Evolutionary conservation across 306 rosid species (phyloP).

Genomic region (Begonia fuchsioides): DNA sequence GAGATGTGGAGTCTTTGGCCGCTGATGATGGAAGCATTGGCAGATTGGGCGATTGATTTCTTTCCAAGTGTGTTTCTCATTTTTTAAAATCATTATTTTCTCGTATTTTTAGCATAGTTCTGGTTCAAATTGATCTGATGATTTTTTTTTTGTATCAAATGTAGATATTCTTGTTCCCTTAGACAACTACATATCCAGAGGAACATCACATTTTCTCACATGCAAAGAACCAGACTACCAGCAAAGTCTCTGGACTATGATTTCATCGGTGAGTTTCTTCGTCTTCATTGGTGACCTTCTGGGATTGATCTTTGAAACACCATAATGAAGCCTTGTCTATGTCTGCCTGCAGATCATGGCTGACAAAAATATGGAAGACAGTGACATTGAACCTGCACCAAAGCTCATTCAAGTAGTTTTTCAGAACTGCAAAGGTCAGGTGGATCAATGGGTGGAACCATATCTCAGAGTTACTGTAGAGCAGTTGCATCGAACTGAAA

Average conservation of each 20-base stretch:
- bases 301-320: neutral
- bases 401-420: constrained; percentile 91
- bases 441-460: constrained; percentile 94
- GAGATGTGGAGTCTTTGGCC: constrained; percentile 99
- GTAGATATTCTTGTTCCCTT: constrained; percentile 90
- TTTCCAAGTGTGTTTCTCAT: constrained; percentile 49
- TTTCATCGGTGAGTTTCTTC: constrained; percentile 64
- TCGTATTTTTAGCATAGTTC: neutral
- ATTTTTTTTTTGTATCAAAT: neutral
- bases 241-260: constrained; percentile 84
- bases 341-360: constrained; percentile 41
- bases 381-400: constrained; percentile 91
- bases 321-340: neutral
- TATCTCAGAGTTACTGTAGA: constrained; percentile 68
- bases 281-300: constrained; percentile 1
- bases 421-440: constrained; percentile 87
- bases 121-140: neutral
- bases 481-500: constrained; percentile 60
- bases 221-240: constrained; percentile 83
- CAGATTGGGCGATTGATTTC: constrained; percentile 90
- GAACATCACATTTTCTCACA: constrained; percentile 69
- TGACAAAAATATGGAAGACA: constrained; percentile 76
- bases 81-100: too few relatives aligned
- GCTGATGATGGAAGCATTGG: constrained; percentile 82
- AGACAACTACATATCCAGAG: constrained; percentile 91